Percentiles rank a stretch among this genome's conserved stretches.
These are phyloP conservation scores for Leccinum barrowsii DNA, from an alignment of 768 basidiomycete genomes.

Conservation along the genomic window DNA sequence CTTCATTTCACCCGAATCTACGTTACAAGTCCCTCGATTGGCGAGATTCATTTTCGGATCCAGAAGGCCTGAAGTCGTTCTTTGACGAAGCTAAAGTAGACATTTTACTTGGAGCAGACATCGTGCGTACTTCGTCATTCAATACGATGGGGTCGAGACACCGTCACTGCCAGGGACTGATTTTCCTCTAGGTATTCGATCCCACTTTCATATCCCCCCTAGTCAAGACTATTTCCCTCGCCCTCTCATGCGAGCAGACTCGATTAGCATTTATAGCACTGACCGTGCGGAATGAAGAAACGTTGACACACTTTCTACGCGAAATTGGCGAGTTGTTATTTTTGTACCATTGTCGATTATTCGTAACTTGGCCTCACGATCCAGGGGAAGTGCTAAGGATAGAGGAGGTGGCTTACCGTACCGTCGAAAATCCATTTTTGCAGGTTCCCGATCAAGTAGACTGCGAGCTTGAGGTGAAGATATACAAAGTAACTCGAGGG, in stretches of 20 bases:
- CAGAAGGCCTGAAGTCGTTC: constrained; percentile 17
- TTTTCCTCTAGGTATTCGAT: constrained; percentile 57
- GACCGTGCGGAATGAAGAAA: constrained; percentile 52
- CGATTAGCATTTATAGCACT: constrained; percentile 37
- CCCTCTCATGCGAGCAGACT: constrained; percentile 20
- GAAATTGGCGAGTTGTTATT: constrained; percentile 26
- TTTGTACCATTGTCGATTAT: not conserved
- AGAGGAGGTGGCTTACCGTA: constrained; percentile 23
- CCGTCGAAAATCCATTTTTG: constrained; percentile 19
- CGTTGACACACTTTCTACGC: constrained; percentile 43
- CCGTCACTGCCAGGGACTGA: not conserved
- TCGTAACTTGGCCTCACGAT: not conserved
- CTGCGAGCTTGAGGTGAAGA: constrained; percentile 16
- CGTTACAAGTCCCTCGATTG: constrained; percentile 57
- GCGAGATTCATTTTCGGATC: constrained; percentile 49
- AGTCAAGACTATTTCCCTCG: constrained; percentile 42
- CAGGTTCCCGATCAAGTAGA: constrained; percentile 32
- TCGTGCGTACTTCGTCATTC: constrained; percentile 36
- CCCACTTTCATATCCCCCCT: constrained; percentile 57
- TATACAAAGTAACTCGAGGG: constrained; percentile 34
- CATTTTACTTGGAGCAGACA: constrained; percentile 69
- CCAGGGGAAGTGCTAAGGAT: constrained; percentile 22
- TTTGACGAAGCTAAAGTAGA: constrained; percentile 47
- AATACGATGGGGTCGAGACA: not conserved
- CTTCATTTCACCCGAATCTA: constrained; percentile 46